These are phyloP conservation scores for Diutina rugosa DNA, from an alignment of 1,139 yeast genomes.

Conservation along the genomic window DNA sequence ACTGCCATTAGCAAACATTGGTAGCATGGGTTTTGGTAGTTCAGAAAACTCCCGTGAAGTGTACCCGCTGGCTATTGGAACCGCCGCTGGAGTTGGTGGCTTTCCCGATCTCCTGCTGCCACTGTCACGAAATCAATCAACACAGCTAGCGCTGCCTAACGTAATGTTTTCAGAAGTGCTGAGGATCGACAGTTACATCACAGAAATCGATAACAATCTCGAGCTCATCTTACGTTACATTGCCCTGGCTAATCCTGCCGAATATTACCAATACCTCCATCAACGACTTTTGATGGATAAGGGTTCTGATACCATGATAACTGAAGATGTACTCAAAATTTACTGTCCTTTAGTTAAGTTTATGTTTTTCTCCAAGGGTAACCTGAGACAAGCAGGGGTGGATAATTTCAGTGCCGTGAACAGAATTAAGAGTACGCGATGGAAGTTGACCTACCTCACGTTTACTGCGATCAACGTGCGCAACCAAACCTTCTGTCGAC, in stretches of 20 bases:
- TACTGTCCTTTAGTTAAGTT: slow-evolving; percentile 40
- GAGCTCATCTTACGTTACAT: slow-evolving; percentile 34
- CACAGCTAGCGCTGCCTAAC: neutral
- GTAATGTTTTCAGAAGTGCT: neutral
- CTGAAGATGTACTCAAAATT: slow-evolving; percentile 13
- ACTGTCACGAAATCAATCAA: neutral
- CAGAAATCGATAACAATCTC: slow-evolving; percentile 33
- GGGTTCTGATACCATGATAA: slow-evolving; percentile 24
- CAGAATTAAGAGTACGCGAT: slow-evolving; percentile 33
- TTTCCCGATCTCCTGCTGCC: neutral
- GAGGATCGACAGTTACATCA: slow-evolving; percentile 3
- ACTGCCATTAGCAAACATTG: neutral
- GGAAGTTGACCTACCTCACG: slow-evolving; percentile 39
- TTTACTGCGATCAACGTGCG: slow-evolving; percentile 17
- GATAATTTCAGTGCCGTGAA: slow-evolving; percentile 27
- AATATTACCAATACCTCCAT: slow-evolving; percentile 29
- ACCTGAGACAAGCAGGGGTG: slow-evolving; percentile 22
- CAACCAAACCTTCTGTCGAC: neutral
- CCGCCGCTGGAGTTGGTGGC: neutral
- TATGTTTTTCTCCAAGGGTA: slow-evolving; percentile 29
- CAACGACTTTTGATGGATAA: slow-evolving; percentile 19
- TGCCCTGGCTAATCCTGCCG: slow-evolving; percentile 43
- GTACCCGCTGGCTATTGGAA: neutral
- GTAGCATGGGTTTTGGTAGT: neutral
- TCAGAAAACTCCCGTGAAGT: neutral